Base-by-base conservation (phyloP, 108 stramenopile genomes). In the Bacterosira constricta region DNA sequence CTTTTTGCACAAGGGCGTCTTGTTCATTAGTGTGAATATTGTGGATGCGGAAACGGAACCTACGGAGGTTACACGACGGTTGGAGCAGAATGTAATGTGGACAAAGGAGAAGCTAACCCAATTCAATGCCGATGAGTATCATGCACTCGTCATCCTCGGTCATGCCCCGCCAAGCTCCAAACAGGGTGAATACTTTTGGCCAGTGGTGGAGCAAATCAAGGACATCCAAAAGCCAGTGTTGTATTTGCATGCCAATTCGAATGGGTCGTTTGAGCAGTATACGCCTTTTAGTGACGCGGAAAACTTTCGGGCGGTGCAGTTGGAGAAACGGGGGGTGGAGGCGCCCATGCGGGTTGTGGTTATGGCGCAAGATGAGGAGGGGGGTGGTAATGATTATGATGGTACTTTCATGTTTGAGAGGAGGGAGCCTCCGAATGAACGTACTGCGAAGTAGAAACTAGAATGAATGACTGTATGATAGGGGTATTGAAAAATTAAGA, bases 11-110 rank as follows among this genome's bases (percentile, higher is more conserved):
- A 81, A 84, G 69, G 85, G 86, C 8, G 88, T 92, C 20, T 61
- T 92, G 44, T 90, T 89, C 61, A 27, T 92, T 25, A 83, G 90
- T 59, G 63, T 91, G 10, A 88, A 88, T 66, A 54, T 91, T 39
- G 86, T 90, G n/a, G 85, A 80, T 27, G 41, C 77, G 9, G 47
- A 79, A 46, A 71, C 66, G 5, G 76, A 86, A 37, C 34, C 55
- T 13, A 56, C 66, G 1, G 88, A 81, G 67, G 69, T 77, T 71
- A 79, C 66, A 12, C 32, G 32, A 34, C 73, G 92, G 18, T 64
- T 82, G 42, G 75, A 82, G 11, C 60, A 79, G 10, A 90, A 90
- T 70, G 75, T 87, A 23, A 70, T 80, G 34, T 94, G 85, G 85
- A 81, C 88, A 11, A 76, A 82, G 78, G 76, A 75, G 60, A 55